These are phyloP conservation scores for Casuarina glauca DNA, from an alignment of 306 rosid genomes.

Conservation along the genomic window DNA sequence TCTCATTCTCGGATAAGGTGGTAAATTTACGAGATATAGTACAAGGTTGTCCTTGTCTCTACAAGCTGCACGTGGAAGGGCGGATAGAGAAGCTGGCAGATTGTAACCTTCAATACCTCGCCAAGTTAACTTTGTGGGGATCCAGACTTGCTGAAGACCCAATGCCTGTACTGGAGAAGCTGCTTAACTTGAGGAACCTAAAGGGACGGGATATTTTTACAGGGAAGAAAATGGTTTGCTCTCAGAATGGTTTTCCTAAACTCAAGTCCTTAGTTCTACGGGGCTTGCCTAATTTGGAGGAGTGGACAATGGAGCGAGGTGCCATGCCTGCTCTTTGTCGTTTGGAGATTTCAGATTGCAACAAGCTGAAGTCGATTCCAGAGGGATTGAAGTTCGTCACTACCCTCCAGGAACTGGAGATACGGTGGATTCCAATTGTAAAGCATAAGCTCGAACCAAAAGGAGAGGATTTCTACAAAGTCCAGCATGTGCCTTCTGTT, in stretches of 20 bases:
- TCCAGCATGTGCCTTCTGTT: constrained; percentile 47
- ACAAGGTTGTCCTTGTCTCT: constrained; percentile 47
- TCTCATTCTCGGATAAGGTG: constrained; percentile 40
- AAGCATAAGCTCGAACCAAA: constrained; percentile 29
- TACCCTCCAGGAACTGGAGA: constrained; percentile 37
- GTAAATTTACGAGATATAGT: constrained; percentile 34
- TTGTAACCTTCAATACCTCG: constrained; percentile 13
- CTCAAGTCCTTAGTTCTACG: constrained; percentile 35
- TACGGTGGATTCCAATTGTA: constrained; percentile 39
- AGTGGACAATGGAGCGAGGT: constrained; percentile 49
- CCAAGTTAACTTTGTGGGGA: constrained; percentile 41
- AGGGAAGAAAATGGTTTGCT: constrained; percentile 43
- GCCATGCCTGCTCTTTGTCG: constrained; percentile 36
- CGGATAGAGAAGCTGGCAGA: constrained; percentile 23
- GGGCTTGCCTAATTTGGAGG: constrained; percentile 27
- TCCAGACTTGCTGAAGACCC: constrained; percentile 42
- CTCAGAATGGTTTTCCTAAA: constrained; percentile 45
- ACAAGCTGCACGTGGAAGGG: constrained; percentile 34
- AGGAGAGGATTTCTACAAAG: constrained; percentile 48
- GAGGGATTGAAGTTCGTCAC: constrained; percentile 41
- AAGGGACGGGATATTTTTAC: constrained; percentile 35
- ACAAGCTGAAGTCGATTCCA: constrained; percentile 40
- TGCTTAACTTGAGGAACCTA: constrained; percentile 43
- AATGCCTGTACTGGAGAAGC: constrained; percentile 39
- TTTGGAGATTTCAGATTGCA: constrained; percentile 26